Base-by-base conservation (phyloP, 2,329 filamentous ascomycete species). In the Lasiodiplodia gonubiensis region DNA sequence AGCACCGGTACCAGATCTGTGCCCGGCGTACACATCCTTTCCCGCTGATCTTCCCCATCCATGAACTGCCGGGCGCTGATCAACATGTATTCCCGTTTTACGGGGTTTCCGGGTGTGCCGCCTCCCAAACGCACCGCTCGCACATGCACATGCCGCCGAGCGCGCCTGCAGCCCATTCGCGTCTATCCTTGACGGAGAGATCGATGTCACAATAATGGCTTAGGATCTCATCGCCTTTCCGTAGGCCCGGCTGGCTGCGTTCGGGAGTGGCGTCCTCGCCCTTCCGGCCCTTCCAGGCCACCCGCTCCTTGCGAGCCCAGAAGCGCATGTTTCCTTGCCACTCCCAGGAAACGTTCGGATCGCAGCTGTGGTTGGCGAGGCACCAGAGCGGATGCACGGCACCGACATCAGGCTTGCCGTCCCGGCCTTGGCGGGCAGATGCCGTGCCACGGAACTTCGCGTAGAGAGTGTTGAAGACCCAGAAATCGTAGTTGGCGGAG, bases 381-480 rank as follows among this genome's bases (percentile, higher is more conserved):
- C 94, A 98, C 93, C 95, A 99, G 72, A 97, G 88, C 2, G 94
- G 93, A 80, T 98, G 94, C 33, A 98, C 94, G 33, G 94, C 94
- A 33, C 92, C 93, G 4, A 97, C 91, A 74, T 98, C 95, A 0
- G 95, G 94, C 11, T 92, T 88, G 3, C 93, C 92, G 70, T 94
- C 92, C 0, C 85, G 86, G 4, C 81, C 77, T 59, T 83, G 90
- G 48, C 92, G 87, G 4, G 94, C 94, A 2, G 93, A 97, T 0
- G 95, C 95, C 0, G 94, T 97, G 64, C 93, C 95, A 27, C 95
- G 88, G 78, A 97, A 97, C 77, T 98, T 98, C 71, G 92, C 89
- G 77, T 94, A 97, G 5, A 97, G 85, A 0, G 93, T 97, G 79
- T 98, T 97, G 74, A 97, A 86, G 18, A 97, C 86, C 92, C 92